phyloP scores from a whole-genome alignment of 768 basidiomycete species.

The Tulasnella sp. region DNA sequence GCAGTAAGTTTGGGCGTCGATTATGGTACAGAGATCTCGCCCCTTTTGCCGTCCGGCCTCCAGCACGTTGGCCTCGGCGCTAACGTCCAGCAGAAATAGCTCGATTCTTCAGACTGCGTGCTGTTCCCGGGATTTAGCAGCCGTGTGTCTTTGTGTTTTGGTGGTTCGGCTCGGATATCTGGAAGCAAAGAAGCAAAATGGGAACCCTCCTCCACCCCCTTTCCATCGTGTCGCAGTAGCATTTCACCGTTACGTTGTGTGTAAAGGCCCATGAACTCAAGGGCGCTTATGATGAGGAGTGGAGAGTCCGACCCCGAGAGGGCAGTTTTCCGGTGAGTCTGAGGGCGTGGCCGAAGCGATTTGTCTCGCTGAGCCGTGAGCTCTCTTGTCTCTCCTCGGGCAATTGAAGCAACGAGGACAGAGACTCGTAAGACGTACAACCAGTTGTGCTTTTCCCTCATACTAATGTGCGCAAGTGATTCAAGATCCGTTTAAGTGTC shows the following conservation, averaged over 20 bases:
- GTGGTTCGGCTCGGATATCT: constrained; percentile 5
- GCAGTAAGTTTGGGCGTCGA: constrained; percentile 13
- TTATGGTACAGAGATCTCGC: constrained; percentile 15
- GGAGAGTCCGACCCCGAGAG: background rate
- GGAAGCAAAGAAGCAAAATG: background rate
- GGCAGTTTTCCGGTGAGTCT: background rate
- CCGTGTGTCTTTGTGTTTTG: background rate
- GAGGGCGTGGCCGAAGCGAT: constrained; percentile 14
- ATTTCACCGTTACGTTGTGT: background rate
- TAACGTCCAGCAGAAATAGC: constrained; percentile 8
- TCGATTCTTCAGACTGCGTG: background rate
- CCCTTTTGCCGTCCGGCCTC: background rate
- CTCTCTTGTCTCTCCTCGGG: constrained; percentile 19
- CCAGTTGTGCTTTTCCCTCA: background rate
- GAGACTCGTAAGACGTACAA: background rate
- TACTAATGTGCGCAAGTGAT: background rate
- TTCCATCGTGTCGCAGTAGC: background rate
- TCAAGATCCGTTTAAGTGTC: background rate
- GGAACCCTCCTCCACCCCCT: background rate
- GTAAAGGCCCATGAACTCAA: background rate
- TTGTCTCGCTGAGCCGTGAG: background rate
- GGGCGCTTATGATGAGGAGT: background rate
- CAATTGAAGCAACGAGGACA: constrained; percentile 3
- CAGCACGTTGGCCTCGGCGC: constrained; percentile 17
- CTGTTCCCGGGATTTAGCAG: background rate